A percentile compares a stretch with the other conserved stretches of the same genome.
phyloP scores from a whole-genome alignment of 2,329 filamentous ascomycete genomes.

The Penicillium sp. region DNA sequence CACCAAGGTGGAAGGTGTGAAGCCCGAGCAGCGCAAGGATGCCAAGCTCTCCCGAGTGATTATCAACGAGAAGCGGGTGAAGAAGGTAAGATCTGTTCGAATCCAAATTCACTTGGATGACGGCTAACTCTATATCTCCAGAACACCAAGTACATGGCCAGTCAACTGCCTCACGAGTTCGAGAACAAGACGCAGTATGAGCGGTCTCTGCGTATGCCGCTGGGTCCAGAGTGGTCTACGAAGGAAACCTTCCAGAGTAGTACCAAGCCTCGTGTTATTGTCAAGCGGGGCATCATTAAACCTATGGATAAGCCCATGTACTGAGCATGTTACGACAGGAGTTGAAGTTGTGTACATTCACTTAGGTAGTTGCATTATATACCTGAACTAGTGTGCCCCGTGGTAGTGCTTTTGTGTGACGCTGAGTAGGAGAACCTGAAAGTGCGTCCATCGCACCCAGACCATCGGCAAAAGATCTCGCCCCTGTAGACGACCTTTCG shows the following conservation, averaged over 20 bases:
- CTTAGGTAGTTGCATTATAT: neutral
- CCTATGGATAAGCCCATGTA: constrained; percentile 74
- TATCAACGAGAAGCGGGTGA: constrained; percentile 82
- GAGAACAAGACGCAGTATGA: constrained; percentile 88
- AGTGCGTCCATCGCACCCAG: no score
- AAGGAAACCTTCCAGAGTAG: constrained; percentile 87
- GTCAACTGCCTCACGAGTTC: constrained; percentile 79
- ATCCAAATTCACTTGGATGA: neutral
- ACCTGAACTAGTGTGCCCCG: no score
- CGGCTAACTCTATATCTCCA: constrained; percentile 32
- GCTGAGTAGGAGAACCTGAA: no score
- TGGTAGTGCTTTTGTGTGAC: no score
- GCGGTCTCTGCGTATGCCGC: constrained; percentile 73
- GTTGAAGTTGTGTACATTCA: constrained; percentile 7
- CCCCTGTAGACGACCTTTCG: no score
- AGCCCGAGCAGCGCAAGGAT: constrained; percentile 72
- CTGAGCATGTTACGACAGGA: constrained; percentile 25
- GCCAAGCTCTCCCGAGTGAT: constrained; percentile 78
- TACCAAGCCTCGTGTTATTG: constrained; percentile 80
- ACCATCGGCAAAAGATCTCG: no score
- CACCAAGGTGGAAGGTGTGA: constrained; percentile 59
- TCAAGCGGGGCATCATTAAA: constrained; percentile 85
- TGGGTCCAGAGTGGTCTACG: constrained; percentile 94
- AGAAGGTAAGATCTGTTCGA: constrained; percentile 59
- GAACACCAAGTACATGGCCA: constrained; percentile 83